Conservation (phyloP, 306 rosid species). For the Pyrus communis region DNA sequence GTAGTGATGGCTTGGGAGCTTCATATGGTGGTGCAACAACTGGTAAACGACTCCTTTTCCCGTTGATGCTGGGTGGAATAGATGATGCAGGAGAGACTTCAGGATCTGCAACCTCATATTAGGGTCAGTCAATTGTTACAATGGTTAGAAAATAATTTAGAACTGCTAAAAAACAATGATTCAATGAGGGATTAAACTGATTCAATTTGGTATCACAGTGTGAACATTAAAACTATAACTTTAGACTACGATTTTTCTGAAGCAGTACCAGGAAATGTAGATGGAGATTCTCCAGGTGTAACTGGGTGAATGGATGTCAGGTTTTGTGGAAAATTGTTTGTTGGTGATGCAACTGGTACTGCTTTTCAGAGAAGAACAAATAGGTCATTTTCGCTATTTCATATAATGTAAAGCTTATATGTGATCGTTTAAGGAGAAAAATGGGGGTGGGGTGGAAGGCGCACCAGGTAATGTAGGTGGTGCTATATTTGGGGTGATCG, state of each 20-base stretch:
- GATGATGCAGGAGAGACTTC: slow-evolving; percentile 48
- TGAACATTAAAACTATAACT: background rate
- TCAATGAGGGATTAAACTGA: background rate
- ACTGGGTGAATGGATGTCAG: slow-evolving; percentile 30
- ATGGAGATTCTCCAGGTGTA: background rate
- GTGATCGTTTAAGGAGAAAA: background rate
- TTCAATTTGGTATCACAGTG: background rate
- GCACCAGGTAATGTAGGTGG: slow-evolving; percentile 33
- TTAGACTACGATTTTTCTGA: background rate
- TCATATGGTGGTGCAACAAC: slow-evolving; percentile 14
- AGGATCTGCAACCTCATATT: slow-evolving; percentile 48
- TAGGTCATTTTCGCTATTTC: slow-evolving; percentile 8
- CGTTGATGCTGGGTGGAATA: slow-evolving; percentile 25
- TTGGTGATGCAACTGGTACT: slow-evolving; percentile 41
- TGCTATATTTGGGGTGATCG: slow-evolving; percentile 14
- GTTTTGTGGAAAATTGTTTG: slow-evolving; percentile 33
- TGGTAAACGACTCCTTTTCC: slow-evolving; percentile 8
- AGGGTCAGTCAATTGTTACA: background rate
- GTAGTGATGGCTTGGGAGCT: slow-evolving; percentile 16
- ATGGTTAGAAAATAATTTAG: background rate
- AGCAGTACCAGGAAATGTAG: slow-evolving; percentile 40
- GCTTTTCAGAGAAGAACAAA: slow-evolving; percentile 14
- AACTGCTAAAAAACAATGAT: background rate
- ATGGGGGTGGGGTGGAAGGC: background rate
- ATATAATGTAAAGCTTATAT: background rate